Conservation (phyloP, 257 asterid genomes). For the Petrea volubilis region DNA sequence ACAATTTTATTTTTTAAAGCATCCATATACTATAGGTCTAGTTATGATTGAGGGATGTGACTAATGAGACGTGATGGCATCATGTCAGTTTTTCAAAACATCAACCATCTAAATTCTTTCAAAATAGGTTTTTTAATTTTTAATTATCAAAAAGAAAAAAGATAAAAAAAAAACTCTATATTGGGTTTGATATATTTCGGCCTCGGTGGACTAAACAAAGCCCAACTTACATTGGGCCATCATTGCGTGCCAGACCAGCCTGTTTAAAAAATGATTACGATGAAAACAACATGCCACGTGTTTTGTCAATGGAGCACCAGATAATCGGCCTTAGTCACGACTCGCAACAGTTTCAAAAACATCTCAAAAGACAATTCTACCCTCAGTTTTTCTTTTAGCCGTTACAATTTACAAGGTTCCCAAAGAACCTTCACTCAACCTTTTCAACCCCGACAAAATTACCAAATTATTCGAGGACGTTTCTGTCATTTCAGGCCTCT, state of each 20-base stretch:
- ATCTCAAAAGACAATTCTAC: not conserved
- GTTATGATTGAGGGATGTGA: too few species aligned
- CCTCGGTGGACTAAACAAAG: not conserved
- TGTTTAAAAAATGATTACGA: conserved; percentile 7
- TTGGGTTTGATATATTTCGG: not conserved
- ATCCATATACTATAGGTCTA: too few species aligned
- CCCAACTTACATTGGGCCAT: not conserved
- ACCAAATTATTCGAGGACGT: conserved; percentile 16
- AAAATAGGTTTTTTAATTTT: too few species aligned
- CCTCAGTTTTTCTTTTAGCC: conserved; percentile 47
- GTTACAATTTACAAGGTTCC: conserved; percentile 27
- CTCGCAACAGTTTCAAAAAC: conserved; percentile 28
- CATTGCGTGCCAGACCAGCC: not conserved
- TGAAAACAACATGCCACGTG: conserved; percentile 37
- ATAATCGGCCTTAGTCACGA: conserved; percentile 5
- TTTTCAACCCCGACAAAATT: conserved; percentile 22
- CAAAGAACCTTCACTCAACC: conserved; percentile 16
- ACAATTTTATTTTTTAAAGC: too few species aligned
- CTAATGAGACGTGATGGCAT: too few species aligned
- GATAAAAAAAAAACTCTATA: not conserved
- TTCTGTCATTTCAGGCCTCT: conserved; percentile 32
- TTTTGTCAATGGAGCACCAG: conserved; percentile 20
- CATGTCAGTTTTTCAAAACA: too few species aligned
- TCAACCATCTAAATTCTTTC: not conserved
- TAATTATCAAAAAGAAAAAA: not conserved